Conservation (phyloP, 345 rosid genomes). For the Capsella bursapastoris region DNA sequence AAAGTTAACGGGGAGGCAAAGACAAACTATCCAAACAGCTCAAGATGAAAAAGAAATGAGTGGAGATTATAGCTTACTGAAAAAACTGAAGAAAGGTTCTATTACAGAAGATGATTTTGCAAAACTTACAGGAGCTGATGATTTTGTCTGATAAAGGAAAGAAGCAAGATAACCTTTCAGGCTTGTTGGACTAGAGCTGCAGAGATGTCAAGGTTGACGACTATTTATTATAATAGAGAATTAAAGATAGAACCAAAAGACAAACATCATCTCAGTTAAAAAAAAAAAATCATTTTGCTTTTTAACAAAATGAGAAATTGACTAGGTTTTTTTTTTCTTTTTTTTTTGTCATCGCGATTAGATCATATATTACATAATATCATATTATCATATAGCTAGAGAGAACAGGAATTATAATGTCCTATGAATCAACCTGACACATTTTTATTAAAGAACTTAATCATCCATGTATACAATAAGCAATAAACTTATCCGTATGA, state of each 20-base stretch:
- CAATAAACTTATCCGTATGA: neutral
- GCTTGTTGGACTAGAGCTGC: no score
- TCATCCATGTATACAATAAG: neutral
- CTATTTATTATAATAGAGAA: no score
- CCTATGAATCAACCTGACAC: neutral
- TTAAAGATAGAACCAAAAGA: no score
- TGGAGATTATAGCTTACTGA: constrained; percentile 64
- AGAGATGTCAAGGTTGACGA: no score
- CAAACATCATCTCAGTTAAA: no score
- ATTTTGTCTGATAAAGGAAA: no score
- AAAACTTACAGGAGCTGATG: neutral
- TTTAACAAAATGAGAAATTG: no score
- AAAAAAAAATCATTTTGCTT: no score
- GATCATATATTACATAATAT: no score
- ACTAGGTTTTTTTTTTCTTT: no score
- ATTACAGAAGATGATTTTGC: neutral
- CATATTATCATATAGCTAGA: neutral
- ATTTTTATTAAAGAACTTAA: neutral
- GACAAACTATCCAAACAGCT: constrained; percentile 67
- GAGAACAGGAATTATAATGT: neutral
- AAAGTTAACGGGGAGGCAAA: constrained; percentile 78
- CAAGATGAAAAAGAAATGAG: constrained; percentile 77
- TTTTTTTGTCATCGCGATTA: no score
- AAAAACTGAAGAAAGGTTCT: constrained; percentile 55
- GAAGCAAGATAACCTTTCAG: no score